Evolutionary conservation across 1,284 basidiomycete species (phyloP), one percentile per base, ranked within the genome.

Genomic region (Fomitopsis betulina): DNA sequence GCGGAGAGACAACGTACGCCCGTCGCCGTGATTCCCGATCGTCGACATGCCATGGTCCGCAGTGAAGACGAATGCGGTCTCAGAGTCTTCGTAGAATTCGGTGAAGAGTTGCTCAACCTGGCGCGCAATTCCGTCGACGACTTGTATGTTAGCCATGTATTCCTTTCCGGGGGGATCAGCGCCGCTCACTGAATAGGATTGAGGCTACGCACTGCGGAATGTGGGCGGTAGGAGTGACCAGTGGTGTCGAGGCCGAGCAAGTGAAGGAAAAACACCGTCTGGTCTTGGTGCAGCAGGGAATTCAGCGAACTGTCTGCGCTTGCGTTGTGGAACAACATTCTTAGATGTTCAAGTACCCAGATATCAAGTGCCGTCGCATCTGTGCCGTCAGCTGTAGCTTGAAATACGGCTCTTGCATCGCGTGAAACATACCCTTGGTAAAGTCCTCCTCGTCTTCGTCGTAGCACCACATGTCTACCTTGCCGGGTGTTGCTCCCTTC

Each of bases 1-100:
- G 55, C 23, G 39, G 33, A 10, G 15, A 19, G 8, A 3, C 32
- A 47, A 57, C 69, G 58, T 64, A 91, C 89, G 86, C 32, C 93
- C 93, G 65, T 96, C 93, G 2, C 93, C 93, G 62, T 96, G 93
- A 67, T 94, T 96, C 27, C 93, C 93, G 58, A 94, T 90, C 45
- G 80, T 83, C 8, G 89, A 91, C 93, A 96, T 96, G 5, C 93
- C 93, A 68, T 96, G 93, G 69, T 96, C 93, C 0, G 94, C 91
- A 3, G 91, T 94, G 69, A 96, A 94, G 42, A 96, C 73, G 66
- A 82, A 96, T 40, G 85, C 85, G 0, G 93, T 95, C 54, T 86
- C 81, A 30, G 84, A 74, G 58, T 89, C 85, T 40, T 73, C 71
- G 67, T 87, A 95, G 66, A 89, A 93, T 3, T 83, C 77, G 1